Evolutionary conservation across 2,329 filamentous ascomycete species (phyloP).

Genomic region (Beauveria brongniartii): DNA sequence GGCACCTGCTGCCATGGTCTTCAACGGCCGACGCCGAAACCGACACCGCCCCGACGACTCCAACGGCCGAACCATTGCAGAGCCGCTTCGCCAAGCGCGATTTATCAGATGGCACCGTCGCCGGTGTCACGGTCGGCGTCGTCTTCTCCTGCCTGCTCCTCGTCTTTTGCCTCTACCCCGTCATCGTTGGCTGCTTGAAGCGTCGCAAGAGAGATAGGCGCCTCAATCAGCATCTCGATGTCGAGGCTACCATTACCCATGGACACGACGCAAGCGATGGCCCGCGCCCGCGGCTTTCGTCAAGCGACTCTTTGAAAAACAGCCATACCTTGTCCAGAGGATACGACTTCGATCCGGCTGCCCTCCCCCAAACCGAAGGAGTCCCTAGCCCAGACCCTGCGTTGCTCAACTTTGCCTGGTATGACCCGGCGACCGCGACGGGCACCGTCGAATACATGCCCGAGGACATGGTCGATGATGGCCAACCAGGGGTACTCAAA

Average conservation of each 20-base stretch:
- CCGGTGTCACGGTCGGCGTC: constrained; percentile 29
- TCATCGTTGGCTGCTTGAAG: constrained; percentile 27
- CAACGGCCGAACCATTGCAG: not conserved
- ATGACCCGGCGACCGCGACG: not conserved
- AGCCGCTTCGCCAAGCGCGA: constrained; percentile 8
- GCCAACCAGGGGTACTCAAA: constrained; percentile 24
- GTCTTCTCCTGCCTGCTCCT: constrained; percentile 26
- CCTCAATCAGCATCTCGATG: constrained; percentile 17
- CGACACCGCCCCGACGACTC: not conserved
- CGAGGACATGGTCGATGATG: constrained; percentile 19
- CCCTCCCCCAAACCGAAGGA: not conserved
- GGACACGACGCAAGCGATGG: constrained; percentile 14
- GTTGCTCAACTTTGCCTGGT: constrained; percentile 11
- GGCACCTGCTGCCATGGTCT: constrained; percentile 5
- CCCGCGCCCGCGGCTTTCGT: constrained; percentile 25
- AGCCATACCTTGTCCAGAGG: constrained; percentile 22
- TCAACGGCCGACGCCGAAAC: not conserved
- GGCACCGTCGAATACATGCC: constrained; percentile 12
- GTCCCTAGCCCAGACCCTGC: not conserved
- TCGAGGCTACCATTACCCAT: constrained; percentile 22
- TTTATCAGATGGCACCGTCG: constrained; percentile 28
- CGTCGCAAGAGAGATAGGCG: constrained; percentile 19
- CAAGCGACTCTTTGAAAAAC: constrained; percentile 28
- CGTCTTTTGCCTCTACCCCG: constrained; percentile 31
- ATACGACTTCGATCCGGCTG: constrained; percentile 9